These are phyloP conservation scores for Saururus chinensis DNA, from an alignment of 164 flowering plant genomes.

Conservation along the genomic window DNA sequence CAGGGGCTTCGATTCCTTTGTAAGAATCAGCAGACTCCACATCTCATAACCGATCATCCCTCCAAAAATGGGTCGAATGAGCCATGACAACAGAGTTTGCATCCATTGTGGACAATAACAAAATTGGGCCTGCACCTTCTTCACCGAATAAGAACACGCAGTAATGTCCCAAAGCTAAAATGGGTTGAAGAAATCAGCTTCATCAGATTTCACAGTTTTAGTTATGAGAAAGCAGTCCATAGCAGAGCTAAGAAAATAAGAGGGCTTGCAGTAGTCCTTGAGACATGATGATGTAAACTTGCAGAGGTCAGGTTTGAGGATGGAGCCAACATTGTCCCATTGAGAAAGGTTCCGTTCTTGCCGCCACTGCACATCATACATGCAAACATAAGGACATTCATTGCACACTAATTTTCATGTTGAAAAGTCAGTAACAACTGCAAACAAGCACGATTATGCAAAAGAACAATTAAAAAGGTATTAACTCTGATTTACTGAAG, in stretches of 20 bases:
- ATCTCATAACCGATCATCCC: too few relatives aligned
- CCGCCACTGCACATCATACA: slow-evolving; percentile 31
- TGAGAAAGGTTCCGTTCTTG: slow-evolving; percentile 37
- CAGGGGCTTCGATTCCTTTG: too few relatives aligned
- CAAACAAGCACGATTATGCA: too few relatives aligned
- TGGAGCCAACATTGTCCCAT: slow-evolving; percentile 50
- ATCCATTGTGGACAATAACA: too few relatives aligned
- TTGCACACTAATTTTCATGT: not conserved
- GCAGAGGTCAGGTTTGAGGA: slow-evolving; percentile 51
- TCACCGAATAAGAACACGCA: too few relatives aligned
- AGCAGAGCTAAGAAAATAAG: slow-evolving; percentile 20
- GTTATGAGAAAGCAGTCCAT: slow-evolving; percentile 29
- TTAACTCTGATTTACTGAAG: not conserved
- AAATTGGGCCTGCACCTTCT: too few relatives aligned
- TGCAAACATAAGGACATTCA: not conserved
- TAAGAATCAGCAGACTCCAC: too few relatives aligned
- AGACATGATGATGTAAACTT: slow-evolving; percentile 15
- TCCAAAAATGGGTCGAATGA: too few relatives aligned
- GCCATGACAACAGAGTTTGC: too few relatives aligned
- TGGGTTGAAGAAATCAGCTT: too few relatives aligned
- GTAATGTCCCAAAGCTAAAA: too few relatives aligned
- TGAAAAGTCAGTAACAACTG: too few relatives aligned
- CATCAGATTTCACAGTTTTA: not conserved
- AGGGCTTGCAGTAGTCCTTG: slow-evolving; percentile 9
- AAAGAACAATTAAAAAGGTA: not conserved